Conservation (phyloP, 768 basidiomycete species). For the Rubroboletus pulcherrimus region DNA sequence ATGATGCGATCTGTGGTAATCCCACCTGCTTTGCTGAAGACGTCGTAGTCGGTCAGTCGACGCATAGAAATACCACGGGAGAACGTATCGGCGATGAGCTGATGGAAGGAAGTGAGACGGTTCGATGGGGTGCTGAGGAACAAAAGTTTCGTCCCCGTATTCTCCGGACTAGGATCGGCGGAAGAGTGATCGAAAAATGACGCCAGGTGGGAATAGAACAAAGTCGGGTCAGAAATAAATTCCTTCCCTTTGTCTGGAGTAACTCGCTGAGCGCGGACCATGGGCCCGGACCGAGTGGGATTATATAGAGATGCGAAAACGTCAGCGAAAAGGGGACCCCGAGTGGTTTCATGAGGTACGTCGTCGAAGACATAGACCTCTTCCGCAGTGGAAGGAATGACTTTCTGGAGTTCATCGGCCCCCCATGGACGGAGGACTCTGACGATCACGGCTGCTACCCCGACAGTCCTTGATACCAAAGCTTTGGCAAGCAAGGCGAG, state of each 20-base stretch:
- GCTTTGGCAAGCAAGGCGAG: constrained; percentile 63
- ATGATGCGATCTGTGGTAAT: constrained; percentile 65
- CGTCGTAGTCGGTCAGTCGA: constrained; percentile 67
- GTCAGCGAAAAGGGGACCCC: constrained; percentile 68
- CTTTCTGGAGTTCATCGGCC: constrained; percentile 53
- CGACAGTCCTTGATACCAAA: constrained; percentile 38
- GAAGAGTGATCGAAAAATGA: constrained; percentile 26
- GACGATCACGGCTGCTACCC: constrained; percentile 66
- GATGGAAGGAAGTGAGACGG: constrained; percentile 45
- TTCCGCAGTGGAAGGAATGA: constrained; percentile 57
- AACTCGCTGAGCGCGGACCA: constrained; percentile 54
- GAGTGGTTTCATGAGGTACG: constrained; percentile 56
- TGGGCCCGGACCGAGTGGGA: constrained; percentile 30
- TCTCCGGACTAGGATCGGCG: constrained; percentile 24
- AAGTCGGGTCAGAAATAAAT: constrained; percentile 42
- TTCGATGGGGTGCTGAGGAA: constrained; percentile 51
- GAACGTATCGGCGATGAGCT: constrained; percentile 56
- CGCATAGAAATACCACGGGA: constrained; percentile 51
- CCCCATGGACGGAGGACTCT: constrained; percentile 86
- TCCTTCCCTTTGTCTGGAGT: constrained; percentile 53
- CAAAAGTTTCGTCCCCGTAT: constrained; percentile 38
- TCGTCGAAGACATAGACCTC: constrained; percentile 76
- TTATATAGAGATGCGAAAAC: constrained; percentile 60
- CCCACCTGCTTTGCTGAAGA: constrained; percentile 69
- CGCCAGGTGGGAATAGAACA: constrained; percentile 43